phyloP scores from a whole-genome alignment of 179 eudicot genomes.

The Nepenthes alata region DNA sequence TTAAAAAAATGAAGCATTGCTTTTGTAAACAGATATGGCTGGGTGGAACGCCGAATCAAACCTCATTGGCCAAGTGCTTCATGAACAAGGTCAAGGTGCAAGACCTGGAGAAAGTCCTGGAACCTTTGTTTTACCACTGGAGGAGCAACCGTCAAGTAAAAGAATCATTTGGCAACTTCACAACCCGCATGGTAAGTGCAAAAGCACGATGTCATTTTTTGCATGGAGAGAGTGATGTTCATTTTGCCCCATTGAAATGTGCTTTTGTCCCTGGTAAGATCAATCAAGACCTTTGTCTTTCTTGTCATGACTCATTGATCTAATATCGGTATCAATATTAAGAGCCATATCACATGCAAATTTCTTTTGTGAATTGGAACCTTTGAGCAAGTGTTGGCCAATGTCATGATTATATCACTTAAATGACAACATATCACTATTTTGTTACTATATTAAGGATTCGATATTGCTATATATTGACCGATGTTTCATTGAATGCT shows the following conservation, averaged over 20 bases:
- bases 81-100: conserved; percentile 88
- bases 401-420: too few species aligned
- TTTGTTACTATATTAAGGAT: too few species aligned
- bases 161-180: conserved; percentile 87
- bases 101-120: conserved; percentile 83
- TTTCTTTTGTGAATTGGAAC: too few species aligned
- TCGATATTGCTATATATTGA: too few species aligned
- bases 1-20: background rate
- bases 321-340: too few species aligned
- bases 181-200: conserved; percentile 65
- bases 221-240: too few species aligned
- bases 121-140: conserved; percentile 90
- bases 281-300: background rate
- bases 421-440: too few species aligned
- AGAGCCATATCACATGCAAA: too few species aligned
- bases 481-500: too few species aligned
- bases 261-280: background rate
- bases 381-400: too few species aligned
- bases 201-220: background rate
- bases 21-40: conserved; percentile 66
- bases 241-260: background rate
- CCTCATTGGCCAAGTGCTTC: conserved; percentile 53
- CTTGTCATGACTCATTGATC: too few species aligned
- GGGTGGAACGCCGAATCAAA: conserved; percentile 91
- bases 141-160: conserved; percentile 39